Evolutionary conservation across 2,329 filamentous ascomycete species (phyloP), one percentile per base, ranked within the genome.

Genomic region (Cryphonectria parasitica): DNA sequence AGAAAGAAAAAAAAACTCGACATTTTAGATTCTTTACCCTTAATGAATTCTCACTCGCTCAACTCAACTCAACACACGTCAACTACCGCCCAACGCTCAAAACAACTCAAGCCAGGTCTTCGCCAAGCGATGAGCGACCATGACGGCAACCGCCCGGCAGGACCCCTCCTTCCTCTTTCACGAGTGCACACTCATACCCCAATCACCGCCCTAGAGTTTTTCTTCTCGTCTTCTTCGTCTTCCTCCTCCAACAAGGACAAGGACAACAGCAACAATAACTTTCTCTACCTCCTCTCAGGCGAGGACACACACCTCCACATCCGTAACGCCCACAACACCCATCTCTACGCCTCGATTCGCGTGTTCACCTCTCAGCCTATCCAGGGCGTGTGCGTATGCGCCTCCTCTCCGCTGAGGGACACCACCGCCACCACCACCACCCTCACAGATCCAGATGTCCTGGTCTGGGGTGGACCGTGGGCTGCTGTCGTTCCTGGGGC

Each of bases 401-500:
- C 19, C 19, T n/a, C 45, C 19, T 49, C 45, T 89, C 76, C 66
- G 78, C 75, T 6, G 58, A 22, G 3, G 52, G 13, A 43, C 13
- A 64, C 58, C 8, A n/a, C 70, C 68, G 31, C 58, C 11, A 60
- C 17, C 22, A 11, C 19, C 60, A 28, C 34, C 7, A 28, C 11
- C 7, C 19, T 5, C 8, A 17, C 36, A 10, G 36, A 43, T 6
- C 36, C 61, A 31, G 75, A 80, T 58, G 74, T 89, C 13, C 82
- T 95, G 7, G 80, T 91, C 22, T 97, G 93, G 92, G 94, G 94
- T 54, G 91, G 90, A 1, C 83, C 84, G 22, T 87, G 83, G 1
- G 80, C 92, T n/a, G 86, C 82, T 15, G 79, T 80, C 54, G 79
- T 85, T 15, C 71, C 77, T 61, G 49, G 72, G 49, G 81, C 73